Base-by-base conservation (phyloP, 2,329 filamentous ascomycete species). In the Aspergillus tubingensis region DNA sequence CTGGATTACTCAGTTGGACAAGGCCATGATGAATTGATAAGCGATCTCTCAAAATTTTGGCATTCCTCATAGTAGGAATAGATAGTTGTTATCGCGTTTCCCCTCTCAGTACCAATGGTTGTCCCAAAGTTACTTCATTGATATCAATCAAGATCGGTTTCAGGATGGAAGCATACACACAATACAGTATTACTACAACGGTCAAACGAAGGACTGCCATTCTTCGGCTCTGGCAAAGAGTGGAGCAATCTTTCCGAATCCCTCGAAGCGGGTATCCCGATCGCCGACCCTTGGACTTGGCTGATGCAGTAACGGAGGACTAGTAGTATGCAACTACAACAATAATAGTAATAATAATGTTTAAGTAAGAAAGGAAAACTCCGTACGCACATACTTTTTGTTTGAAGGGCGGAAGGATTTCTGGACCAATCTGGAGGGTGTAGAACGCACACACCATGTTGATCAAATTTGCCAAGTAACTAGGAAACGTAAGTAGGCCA, bases 211-310 rank as follows among this genome's bases (percentile, higher is more conserved):
- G 43, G 58, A 58, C 50, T 50, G 56, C 43, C 62, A 65, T 65
- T 65, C 61, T 65, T 65, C 58, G 62, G 62, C 44, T 62, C 57
- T 56, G 25, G 11, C 15, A 23, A 43, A 39, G 51, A 56, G 57
- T 54, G 52, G 52, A 62, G 52, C 41, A 36, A 59, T 57, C 56
- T 64, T 52, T 58, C 62, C 57, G 54, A 62, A 27, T 54, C 39
- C 52, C 48, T 36, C 23, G 51, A 51, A 52, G 58, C 59, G 63
- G 63, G 39, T 63, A 63, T 59, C 56, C 58, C 58, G 58, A 65
- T 65, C 61, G 53, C 39, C 44, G 39, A 61, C 58, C 51, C 44
- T 61, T 58, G 51, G 32, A 60, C 44, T 56, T 60, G 58, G 48
- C 51, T 56, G 55, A 64, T 59, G 50, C 54, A 60, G 44, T 38